Evolutionary conservation across 2,329 filamentous ascomycete species (phyloP), one percentile per base, ranked within the genome.

Genomic region (Alternaria sp.): DNA sequence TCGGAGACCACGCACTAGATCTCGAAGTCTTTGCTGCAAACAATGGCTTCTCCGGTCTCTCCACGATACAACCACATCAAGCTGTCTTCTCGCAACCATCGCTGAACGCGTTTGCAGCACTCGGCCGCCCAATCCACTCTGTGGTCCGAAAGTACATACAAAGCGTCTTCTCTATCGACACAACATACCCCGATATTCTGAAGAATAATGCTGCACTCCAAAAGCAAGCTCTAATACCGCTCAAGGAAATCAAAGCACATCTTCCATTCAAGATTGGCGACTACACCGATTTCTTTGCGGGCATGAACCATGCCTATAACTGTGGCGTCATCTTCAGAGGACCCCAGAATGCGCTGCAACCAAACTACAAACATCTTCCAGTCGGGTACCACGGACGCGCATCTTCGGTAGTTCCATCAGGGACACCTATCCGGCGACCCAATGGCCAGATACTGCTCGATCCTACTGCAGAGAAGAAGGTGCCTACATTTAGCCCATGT

Each of bases 231-330:
- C 78, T 95, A 12, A 65, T 93, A 4, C 86, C 85, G 0, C 84
- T 89, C 51, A 82, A 83, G 5, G 81, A 88, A 19, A 87, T 90
- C 52, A 86, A 84, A 66, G 89, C 86, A 74, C 90, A 94, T 73
- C 74, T 95, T 8, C 92, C 92, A 3, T 89, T 96, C 87, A 84
- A 85, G 58, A 93, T 95, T 70, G 90, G 91, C 25, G 92, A 95
- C 77, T 96, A 95, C 78, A 93, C 92, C 1, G 92, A 96, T 79
- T 96, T 96, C 82, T 96, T 93, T 75, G 92, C 90, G 10, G 92
- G 92, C 13, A 82, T 90, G 67, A 90, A 94, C 76, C 92, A 96
- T 80, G 92, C 92, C 17, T 90, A 88, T 81, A 90, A 90, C 61
- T 86, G 90, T 15, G 91, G 91, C 5, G 84, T 86, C 11, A 84